phyloP scores from a whole-genome alignment of 2,329 filamentous ascomycete species.

The Colletotrichum somersetense region DNA sequence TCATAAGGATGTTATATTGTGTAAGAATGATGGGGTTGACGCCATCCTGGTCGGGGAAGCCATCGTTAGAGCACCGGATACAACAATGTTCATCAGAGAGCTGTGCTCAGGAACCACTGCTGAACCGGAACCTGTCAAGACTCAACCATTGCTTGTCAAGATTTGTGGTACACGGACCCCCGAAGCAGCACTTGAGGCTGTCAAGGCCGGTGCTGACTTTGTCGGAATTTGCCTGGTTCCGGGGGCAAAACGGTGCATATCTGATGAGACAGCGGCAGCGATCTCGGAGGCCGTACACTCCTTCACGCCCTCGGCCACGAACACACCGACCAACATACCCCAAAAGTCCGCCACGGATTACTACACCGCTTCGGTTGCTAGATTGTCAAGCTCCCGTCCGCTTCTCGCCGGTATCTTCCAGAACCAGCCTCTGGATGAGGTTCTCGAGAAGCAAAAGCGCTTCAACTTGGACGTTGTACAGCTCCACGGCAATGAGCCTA shows the following conservation, averaged over 20 bases:
- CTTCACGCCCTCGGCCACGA: constrained; percentile 64
- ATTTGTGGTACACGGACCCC: constrained; percentile 92
- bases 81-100: constrained; percentile 83
- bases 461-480: constrained; percentile 90
- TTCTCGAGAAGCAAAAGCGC: constrained; percentile 81
- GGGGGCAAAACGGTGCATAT: constrained; percentile 83
- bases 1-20: constrained; percentile 87
- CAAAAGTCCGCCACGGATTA: constrained; percentile 68
- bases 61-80: constrained; percentile 91
- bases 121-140: constrained; percentile 50
- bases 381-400: constrained; percentile 69
- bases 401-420: constrained; percentile 94
- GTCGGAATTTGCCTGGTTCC: constrained; percentile 93
- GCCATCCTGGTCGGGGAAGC: constrained; percentile 96
- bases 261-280: constrained; percentile 79
- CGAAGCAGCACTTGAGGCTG: constrained; percentile 83
- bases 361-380: constrained; percentile 70
- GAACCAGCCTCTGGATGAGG: constrained; percentile 86
- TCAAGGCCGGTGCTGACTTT: constrained; percentile 89
- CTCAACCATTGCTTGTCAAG: constrained; percentile 79
- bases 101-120: constrained; percentile 74
- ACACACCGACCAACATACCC: constrained; percentile 49
- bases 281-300: constrained; percentile 85
- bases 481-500: constrained; percentile 89
- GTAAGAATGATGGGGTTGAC: constrained; percentile 89